phyloP scores from a whole-genome alignment of 169 alveolate species.

The Toxoplasma gondii region DNA sequence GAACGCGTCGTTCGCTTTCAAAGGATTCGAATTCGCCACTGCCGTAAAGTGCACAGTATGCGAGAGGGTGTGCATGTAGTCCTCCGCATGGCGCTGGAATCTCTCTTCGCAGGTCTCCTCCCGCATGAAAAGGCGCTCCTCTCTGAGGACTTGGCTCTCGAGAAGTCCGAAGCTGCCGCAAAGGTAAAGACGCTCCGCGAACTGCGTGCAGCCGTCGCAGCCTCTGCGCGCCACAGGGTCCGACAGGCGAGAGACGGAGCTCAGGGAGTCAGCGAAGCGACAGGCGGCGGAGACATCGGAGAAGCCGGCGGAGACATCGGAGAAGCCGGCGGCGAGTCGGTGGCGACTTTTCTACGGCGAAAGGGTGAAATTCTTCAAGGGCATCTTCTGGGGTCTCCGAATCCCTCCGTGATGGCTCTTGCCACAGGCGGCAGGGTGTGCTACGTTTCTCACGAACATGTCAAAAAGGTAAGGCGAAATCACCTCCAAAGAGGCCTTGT shows the following conservation, averaged over 20 bases:
- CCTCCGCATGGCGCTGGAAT: too few species aligned
- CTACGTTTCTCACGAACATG: not conserved
- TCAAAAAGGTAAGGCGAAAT: not conserved
- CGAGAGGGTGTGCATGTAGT: too few species aligned
- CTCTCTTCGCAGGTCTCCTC: not conserved
- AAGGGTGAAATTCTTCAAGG: constrained; percentile 15
- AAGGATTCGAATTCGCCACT: too few species aligned
- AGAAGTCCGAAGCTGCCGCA: not conserved
- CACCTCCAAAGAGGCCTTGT: not conserved
- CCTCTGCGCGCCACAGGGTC: not conserved
- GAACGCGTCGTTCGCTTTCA: too few species aligned
- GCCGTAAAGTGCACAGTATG: too few species aligned
- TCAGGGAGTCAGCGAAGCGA: not conserved
- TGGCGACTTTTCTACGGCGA: not conserved
- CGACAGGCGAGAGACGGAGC: not conserved
- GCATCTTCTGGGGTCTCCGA: not conserved
- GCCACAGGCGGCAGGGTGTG: not conserved
- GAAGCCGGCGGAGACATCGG: not conserved
- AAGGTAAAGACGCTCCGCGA: not conserved
- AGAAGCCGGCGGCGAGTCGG: not conserved
- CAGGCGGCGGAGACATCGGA: not conserved
- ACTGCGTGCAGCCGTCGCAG: not conserved
- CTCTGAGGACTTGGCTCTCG: not conserved
- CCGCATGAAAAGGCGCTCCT: not conserved
- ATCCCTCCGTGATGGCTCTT: not conserved